A percentile compares a stretch with the other conserved stretches of the same genome.
Conservation (phyloP, 2,329 filamentous ascomycete genomes). For the Alternaria sp. region DNA sequence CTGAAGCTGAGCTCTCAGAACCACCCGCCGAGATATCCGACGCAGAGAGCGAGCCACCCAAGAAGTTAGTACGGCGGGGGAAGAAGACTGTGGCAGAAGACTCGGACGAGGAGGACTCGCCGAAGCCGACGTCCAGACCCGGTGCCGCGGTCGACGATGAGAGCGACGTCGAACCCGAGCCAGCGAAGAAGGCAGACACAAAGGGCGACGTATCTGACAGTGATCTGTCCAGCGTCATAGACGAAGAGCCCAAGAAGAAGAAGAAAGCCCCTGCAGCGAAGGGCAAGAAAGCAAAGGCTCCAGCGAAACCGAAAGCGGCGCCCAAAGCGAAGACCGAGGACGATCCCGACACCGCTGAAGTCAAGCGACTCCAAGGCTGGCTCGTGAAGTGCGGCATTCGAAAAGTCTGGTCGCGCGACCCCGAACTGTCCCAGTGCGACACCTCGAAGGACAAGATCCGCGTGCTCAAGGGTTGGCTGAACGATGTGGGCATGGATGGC, state of each 20-base stretch:
- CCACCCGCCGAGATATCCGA: slow-evolving; percentile 27
- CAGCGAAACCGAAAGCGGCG: slow-evolving; percentile 49
- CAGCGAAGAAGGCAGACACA: slow-evolving; percentile 20
- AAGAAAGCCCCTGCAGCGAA: slow-evolving; percentile 42
- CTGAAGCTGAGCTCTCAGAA: slow-evolving; percentile 32
- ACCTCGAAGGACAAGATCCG: slow-evolving; percentile 80
- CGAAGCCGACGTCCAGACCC: slow-evolving; percentile 14
- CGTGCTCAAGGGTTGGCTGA: slow-evolving; percentile 79
- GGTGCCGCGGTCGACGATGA: slow-evolving; percentile 19
- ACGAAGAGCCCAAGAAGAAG: slow-evolving; percentile 71
- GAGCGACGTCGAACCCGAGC: slow-evolving; percentile 16
- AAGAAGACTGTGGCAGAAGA: slow-evolving; percentile 40
- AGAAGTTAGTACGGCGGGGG: slow-evolving; percentile 27
- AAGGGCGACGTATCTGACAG: slow-evolving; percentile 57
- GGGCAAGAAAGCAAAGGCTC: slow-evolving; percentile 34
- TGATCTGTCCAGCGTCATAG: slow-evolving; percentile 77
- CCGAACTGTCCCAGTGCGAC: slow-evolving; percentile 76
- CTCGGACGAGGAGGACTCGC: slow-evolving; percentile 31
- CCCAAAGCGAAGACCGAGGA: slow-evolving; percentile 49
- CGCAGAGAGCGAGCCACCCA: slow-evolving; percentile 35
- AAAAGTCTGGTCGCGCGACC: slow-evolving; percentile 79
- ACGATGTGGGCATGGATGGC: slow-evolving; percentile 84
- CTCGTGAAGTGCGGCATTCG: slow-evolving; percentile 89
- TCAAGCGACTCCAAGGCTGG: slow-evolving; percentile 87
- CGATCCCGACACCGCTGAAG: slow-evolving; percentile 74